A percentile compares a stretch with the other conserved stretches of the same genome.
Evolutionary conservation across 1,139 yeast genomes (phyloP).

Genomic region (Protomyces macrosporus): DNA sequence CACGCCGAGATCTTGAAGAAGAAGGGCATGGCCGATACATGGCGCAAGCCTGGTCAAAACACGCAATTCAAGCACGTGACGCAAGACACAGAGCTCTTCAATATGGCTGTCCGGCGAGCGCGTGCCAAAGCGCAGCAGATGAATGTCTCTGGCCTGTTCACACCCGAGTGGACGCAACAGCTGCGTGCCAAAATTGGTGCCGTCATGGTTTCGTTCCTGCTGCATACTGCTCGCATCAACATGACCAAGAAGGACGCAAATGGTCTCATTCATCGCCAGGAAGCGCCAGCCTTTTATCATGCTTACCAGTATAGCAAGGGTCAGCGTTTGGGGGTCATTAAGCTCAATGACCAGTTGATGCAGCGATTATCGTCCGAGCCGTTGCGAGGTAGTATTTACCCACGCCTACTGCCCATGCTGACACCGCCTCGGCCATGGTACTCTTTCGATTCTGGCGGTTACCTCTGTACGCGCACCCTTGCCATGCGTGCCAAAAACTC

Average conservation of each 20-base stretch:
- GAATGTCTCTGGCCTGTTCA: constrained; percentile 30
- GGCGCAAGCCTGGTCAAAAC: constrained; percentile 36
- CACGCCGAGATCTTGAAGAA: constrained; percentile 49
- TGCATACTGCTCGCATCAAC: constrained; percentile 75
- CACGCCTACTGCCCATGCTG: constrained; percentile 90
- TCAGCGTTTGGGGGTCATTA: constrained; percentile 72
- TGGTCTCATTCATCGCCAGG: constrained; percentile 57
- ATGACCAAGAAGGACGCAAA: constrained; percentile 81
- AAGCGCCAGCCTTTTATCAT: constrained; percentile 88
- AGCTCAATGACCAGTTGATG: constrained; percentile 64
- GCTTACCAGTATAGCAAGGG: constrained; percentile 78
- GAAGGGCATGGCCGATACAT: constrained; percentile 43
- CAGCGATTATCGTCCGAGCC: constrained; percentile 64
- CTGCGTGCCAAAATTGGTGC: constrained; percentile 80
- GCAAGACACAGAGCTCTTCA: constrained; percentile 38
- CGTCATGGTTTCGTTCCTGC: constrained; percentile 61
- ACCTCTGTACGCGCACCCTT: constrained; percentile 55
- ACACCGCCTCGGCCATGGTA: constrained; percentile 86
- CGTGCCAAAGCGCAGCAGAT: constrained; percentile 28
- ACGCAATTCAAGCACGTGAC: constrained; percentile 32
- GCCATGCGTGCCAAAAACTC: constrained; percentile 77
- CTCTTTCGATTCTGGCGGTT: constrained; percentile 76
- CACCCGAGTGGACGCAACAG: constrained; percentile 57
- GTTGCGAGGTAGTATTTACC: constrained; percentile 64
- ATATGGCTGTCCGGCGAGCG: constrained; percentile 40